Percentiles rank a stretch among this genome's conserved stretches.
phyloP scores from a whole-genome alignment of 2,329 filamentous ascomycete genomes.

The Didymella lethalis region DNA sequence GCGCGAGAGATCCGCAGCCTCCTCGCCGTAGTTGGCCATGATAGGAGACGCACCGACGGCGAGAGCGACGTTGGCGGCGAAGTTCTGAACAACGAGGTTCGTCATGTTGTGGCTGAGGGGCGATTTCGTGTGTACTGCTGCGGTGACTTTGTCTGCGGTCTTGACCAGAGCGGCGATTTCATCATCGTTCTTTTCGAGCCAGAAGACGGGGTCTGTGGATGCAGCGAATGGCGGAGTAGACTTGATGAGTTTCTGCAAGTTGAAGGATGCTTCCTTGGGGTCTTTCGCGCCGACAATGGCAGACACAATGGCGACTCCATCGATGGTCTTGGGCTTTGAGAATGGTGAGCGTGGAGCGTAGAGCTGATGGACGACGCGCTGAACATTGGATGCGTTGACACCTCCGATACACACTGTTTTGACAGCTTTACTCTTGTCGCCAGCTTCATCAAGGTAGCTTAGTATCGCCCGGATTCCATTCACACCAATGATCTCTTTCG shows the following conservation, averaged over 20 bases:
- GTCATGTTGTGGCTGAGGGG: conserved; percentile 97
- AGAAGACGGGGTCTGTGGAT: conserved; percentile 28
- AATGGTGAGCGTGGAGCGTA: conserved; percentile 45
- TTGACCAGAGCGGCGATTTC: conserved; percentile 24
- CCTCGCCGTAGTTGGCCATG: conserved; percentile 87
- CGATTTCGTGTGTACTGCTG: conserved; percentile 66
- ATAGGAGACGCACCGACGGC: conserved; percentile 88
- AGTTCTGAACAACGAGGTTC: conserved; percentile 93
- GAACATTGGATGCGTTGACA: conserved; percentile 78
- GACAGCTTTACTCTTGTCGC: conserved; percentile 39
- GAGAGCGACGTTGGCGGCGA: conserved; percentile 89
- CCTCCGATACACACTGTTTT: conserved; percentile 85
- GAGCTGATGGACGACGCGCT: conserved; percentile 77
- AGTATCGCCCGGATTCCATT: conserved; percentile 74
- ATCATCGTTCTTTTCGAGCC: conserved; percentile 29
- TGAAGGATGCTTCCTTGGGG: conserved; percentile 68
- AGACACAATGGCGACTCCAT: conserved; percentile 88
- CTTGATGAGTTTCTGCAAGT: conserved; percentile 66
- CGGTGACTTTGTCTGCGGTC: conserved; percentile 58
- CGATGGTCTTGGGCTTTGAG: conserved; percentile 64
- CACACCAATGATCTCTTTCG: conserved; percentile 80
- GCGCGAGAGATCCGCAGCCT: conserved; percentile 80
- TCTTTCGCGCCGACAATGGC: conserved; percentile 80
- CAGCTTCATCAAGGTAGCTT: conserved; percentile 60
- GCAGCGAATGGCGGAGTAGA: conserved; percentile 33